Evolutionary conservation across 495 filamentous ascomycete species (phyloP).

Genomic region (Aspergillus cristatus): DNA sequence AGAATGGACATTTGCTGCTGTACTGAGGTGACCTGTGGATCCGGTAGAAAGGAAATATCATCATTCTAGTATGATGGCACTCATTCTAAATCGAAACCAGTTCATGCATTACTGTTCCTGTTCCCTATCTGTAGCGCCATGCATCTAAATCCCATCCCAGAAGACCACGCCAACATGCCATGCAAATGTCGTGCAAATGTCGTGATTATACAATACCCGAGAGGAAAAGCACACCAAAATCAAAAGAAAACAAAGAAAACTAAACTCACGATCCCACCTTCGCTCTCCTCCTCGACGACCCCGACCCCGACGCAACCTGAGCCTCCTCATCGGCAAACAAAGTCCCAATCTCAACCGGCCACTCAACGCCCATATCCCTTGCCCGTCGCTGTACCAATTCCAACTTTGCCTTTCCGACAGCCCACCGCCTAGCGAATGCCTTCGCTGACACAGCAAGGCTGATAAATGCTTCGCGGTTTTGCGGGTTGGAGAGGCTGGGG

Average conservation of each 20-base stretch:
- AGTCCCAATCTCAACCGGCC: slow-evolving; percentile 18
- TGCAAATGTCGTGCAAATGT: no score
- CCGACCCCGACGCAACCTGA: no score
- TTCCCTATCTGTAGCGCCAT: no score
- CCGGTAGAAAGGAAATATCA: no score
- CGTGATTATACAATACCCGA: no score
- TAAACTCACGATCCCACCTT: not conserved
- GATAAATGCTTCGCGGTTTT: slow-evolving; percentile 21
- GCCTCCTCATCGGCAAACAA: slow-evolving; percentile 15
- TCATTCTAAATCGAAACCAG: no score
- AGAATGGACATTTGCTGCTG: no score
- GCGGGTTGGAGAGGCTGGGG: slow-evolving; percentile 13
- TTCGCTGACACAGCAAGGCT: slow-evolving; percentile 13
- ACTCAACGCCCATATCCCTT: slow-evolving; percentile 12
- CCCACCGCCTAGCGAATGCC: slow-evolving; percentile 21
- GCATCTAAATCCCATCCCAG: no score
- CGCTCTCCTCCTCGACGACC: not conserved
- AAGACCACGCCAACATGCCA: no score
- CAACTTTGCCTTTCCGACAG: slow-evolving; percentile 17
- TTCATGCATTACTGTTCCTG: no score
- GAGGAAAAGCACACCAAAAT: not conserved
- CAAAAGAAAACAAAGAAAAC: not conserved
- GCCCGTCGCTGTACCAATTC: slow-evolving; percentile 18
- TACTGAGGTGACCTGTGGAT: no score
- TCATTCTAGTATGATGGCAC: no score